These are phyloP conservation scores for Trypanosoma boissoni DNA, from an alignment of 208 protist species.

Conservation along the genomic window DNA sequence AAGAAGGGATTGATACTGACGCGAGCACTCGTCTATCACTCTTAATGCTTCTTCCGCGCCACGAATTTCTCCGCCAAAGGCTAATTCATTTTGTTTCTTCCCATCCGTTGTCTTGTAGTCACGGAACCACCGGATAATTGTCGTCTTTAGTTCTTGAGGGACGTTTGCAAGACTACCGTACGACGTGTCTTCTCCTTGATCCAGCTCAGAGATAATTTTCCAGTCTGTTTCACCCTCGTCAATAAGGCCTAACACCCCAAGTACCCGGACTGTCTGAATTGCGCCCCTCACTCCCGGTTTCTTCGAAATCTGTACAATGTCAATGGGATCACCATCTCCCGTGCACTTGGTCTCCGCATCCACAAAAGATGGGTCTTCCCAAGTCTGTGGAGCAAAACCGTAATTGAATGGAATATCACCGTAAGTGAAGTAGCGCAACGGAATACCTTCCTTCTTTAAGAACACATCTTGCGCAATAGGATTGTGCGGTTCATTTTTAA, in stretches of 20 bases:
- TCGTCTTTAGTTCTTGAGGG: constrained; percentile 37
- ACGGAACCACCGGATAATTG: constrained; percentile 84
- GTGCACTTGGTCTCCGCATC: constrained; percentile 50
- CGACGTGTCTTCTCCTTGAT: constrained; percentile 13
- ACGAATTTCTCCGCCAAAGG: constrained; percentile 58
- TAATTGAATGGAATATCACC: constrained; percentile 94
- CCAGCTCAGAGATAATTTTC: constrained; percentile 81
- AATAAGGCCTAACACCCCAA: constrained; percentile 88
- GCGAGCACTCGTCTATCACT: constrained; percentile 53
- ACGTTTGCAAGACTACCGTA: constrained; percentile 55
- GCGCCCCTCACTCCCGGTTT: constrained; percentile 31
- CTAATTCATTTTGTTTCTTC: constrained; percentile 87
- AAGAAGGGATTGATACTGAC: constrained; percentile 58
- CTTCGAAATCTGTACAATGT: constrained; percentile 81
- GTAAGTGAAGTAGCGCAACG: constrained; percentile 81
- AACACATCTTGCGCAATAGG: constrained; percentile 91
- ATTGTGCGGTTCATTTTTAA: constrained; percentile 86
- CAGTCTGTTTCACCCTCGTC: constrained; percentile 93
- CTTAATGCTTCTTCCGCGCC: constrained; percentile 54
- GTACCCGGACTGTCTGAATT: constrained; percentile 64
- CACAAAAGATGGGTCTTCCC: constrained; percentile 69
- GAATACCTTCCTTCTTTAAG: constrained; percentile 43
- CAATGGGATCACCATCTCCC: constrained; percentile 91
- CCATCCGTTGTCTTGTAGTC: constrained; percentile 93
- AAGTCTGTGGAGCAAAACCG: constrained; percentile 94